Evolutionary conservation across 1,139 yeast species (phyloP).

Genomic region (Yamadazyma blattariae): DNA sequence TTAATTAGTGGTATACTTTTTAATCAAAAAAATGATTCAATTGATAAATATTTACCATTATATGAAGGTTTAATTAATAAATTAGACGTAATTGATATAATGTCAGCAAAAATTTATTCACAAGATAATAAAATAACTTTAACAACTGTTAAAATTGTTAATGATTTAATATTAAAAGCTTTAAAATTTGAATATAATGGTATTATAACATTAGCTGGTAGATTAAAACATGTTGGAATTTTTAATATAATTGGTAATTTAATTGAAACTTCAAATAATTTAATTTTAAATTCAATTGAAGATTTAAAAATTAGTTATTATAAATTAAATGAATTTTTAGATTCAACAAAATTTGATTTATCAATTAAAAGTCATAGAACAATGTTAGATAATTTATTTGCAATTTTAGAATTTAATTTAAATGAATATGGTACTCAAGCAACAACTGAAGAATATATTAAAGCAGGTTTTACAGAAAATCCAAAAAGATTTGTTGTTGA

Average conservation of each 20-base stretch:
- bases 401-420: conserved; percentile 39
- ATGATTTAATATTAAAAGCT: conserved; percentile 44
- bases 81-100: conserved; percentile 41
- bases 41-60: conserved; percentile 37
- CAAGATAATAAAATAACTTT: conserved; percentile 46
- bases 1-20: conserved; percentile 47
- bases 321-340: conserved; percentile 37
- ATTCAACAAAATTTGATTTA: conserved; percentile 35
- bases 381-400: conserved; percentile 41
- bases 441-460: conserved; percentile 42
- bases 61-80: conserved; percentile 43
- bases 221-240: conserved; percentile 45
- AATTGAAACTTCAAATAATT: conserved; percentile 38
- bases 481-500: conserved; percentile 42
- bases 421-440: conserved; percentile 47
- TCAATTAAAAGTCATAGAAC: conserved; percentile 40
- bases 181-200: conserved; percentile 38
- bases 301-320: conserved; percentile 35
- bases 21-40: conserved; percentile 29
- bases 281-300: conserved; percentile 31
- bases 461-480: conserved; percentile 47
- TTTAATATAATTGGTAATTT: conserved; percentile 41
- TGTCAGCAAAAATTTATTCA: conserved; percentile 38
- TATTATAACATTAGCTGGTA: conserved; percentile 41
- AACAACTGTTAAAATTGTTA: conserved; percentile 45